Base-by-base conservation (phyloP, 768 basidiomycete species). In the Holtermanniella nyarrowii region DNA sequence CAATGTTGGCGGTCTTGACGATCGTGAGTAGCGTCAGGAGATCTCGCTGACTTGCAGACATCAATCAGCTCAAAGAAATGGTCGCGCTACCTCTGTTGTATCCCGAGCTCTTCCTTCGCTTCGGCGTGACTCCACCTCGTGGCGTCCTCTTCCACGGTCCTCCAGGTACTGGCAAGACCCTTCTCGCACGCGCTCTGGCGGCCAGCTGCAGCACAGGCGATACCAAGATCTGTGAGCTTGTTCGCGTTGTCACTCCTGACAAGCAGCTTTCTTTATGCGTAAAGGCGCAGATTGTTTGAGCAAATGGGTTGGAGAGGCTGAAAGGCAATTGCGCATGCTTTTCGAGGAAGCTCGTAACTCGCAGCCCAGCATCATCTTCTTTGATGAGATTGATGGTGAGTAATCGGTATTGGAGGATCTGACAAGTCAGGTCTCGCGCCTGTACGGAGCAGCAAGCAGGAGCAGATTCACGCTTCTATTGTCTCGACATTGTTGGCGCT, bases 291-390 rank as follows among this genome's bases (percentile, higher is more conserved):
- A 99, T 72, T 88, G 86, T 59, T 77, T 97, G 24, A 91, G 89
- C 5, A 99, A 99, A 75, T 99, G 93, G 93, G 95, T 99, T 12
- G 95, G 95, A 48, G 95, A 99, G 74, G 93, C 95, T 4, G 95
- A 97, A 67, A 82, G 95, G 1, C 93, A 96, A 69, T 78, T 99
- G 2, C 82, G 95, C 1, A 78, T 96, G 39, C 77, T 97, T 13
- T 99, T 99, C 69, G 93, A 97, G 58, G 93, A 97, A 75, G 95
- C 95, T 0, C 80, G 82, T 45, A 82, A 83, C 48, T 85, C 81
- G 47, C 93, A 96, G 63, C 93, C 95, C 0, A 86, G 84, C 58
- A 97, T 97, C 72, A 97, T 99, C 66, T 99, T 99, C 76, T 97
- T 99, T 69, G 95, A 99, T 67, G 95, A 99, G 74, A 97, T 99